phyloP scores from a whole-genome alignment of 495 filamentous ascomycete genomes.

The Penicillium alfredii region DNA sequence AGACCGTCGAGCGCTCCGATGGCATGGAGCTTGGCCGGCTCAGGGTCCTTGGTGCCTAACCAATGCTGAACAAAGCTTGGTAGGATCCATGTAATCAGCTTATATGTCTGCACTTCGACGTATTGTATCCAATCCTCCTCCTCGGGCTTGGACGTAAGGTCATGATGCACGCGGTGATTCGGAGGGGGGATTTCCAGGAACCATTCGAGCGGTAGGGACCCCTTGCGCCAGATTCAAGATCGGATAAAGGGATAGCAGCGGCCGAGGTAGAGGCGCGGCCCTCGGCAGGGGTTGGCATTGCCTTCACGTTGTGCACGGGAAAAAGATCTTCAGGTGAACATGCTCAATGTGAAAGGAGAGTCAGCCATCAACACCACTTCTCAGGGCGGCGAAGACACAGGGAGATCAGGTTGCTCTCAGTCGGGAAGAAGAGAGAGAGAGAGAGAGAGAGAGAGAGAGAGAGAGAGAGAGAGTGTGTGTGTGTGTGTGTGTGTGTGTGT shows the following conservation, averaged over 20 bases:
- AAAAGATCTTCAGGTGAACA: too few relatives aligned
- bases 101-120: conserved; percentile 22
- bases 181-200: conserved; percentile 24
- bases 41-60: conserved; percentile 29
- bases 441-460: too few relatives aligned
- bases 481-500: too few relatives aligned
- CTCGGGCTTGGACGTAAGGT: conserved; percentile 12
- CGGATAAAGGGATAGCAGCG: conserved; percentile 27
- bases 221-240: conserved; percentile 26
- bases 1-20: conserved; percentile 47
- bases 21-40: conserved; percentile 32
- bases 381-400: too few relatives aligned
- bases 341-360: too few relatives aligned
- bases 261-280: conserved; percentile 18
- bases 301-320: too few relatives aligned
- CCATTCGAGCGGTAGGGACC: conserved; percentile 19
- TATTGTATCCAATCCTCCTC: conserved; percentile 28
- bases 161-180: conserved; percentile 25
- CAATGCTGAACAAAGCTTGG: conserved; percentile 39
- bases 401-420: too few relatives aligned
- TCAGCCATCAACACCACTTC: too few relatives aligned
- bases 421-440: too few relatives aligned
- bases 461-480: too few relatives aligned
- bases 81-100: conserved; percentile 30
- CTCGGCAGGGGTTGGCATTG: conserved; percentile 13